Evolutionary conservation across 2,329 filamentous ascomycete species (phyloP), one percentile per base, ranked within the genome.

Genomic region (Tricladium varicosporioides): DNA sequence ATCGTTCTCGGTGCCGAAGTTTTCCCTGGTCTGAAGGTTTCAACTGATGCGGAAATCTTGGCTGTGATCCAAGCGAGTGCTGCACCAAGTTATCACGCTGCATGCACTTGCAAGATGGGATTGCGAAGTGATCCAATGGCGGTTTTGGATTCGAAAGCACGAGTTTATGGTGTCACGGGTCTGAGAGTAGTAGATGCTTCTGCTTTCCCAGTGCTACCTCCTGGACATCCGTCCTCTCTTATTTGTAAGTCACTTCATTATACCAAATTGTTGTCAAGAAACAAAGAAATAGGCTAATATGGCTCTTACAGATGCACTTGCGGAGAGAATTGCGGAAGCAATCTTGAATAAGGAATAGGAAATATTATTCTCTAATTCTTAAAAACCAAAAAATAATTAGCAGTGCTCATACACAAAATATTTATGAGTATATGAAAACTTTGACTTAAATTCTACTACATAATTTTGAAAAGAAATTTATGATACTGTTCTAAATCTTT

Each of bases 21-120:
- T 13, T 22, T 22, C 14, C 57, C 54, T 11, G 57, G 54, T 2
- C 8, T n/a, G 7, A 31, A 33, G 15, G 45, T 47, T 19, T 27
- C 48, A 15, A 55, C 36, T 13, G 48, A 60, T 48, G 49, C 27
- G n/a, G 44, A 60, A 19, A 44, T 60, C 19, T 22, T 56, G 42
- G 55, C 10, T 11, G 42, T 48, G 13, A 48, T 48, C n/a, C 46
- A 48, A 14, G 22, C 22, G 22, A 27, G 22, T 7, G 22, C 22
- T 27, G 22, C 22, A 27, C 22, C 22, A 27, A 27, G 22, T 27
- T 27, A 27, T 7, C 22, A 27, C 22, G 22, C 22, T 27, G 22
- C 22, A 4, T 27, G 22, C 7, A 27, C 22, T 27, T 27, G 22
- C 22, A 27, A 27, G 22, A 27, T 27, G 22, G 22, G 22, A 7